Evolutionary conservation across 2,329 filamentous ascomycete species (phyloP).

Genomic region (Xylariaceae sp.): DNA sequence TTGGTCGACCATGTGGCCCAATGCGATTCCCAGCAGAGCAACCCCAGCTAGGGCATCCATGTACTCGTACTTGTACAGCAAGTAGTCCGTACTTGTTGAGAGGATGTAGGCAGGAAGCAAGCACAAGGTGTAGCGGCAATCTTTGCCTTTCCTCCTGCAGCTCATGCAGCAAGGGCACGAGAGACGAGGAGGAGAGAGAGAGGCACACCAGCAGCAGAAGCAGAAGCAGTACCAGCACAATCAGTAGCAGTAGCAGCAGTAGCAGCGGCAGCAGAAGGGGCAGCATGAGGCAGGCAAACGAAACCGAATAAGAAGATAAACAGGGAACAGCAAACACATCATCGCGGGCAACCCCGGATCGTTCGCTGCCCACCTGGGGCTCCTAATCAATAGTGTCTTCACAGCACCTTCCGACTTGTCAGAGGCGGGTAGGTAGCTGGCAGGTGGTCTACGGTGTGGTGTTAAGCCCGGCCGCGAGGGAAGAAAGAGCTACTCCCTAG

Average conservation of each 20-base stretch:
- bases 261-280: conserved; percentile 28
- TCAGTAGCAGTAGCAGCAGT: conserved; percentile 28
- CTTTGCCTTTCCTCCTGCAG: conserved; percentile 30
- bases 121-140: conserved; percentile 31
- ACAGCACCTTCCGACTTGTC: conserved; percentile 12
- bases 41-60: conserved; percentile 28
- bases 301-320: conserved; percentile 22
- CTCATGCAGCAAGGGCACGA: conserved; percentile 29
- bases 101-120: conserved; percentile 21
- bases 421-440: conserved; percentile 14
- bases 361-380: not conserved
- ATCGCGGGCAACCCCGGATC: conserved; percentile 28
- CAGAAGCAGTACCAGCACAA: conserved; percentile 21
- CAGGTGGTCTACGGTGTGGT: conserved; percentile 14
- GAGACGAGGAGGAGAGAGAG: conserved; percentile 30
- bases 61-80: conserved; percentile 15
- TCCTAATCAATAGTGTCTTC: conserved; percentile 18
- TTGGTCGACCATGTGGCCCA: conserved; percentile 31
- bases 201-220: conserved; percentile 19
- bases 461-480: conserved; percentile 22
- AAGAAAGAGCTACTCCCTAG: conserved; percentile 5
- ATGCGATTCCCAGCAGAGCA: conserved; percentile 29
- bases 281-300: conserved; percentile 30
- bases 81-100: conserved; percentile 11
- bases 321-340: conserved; percentile 29